These are phyloP conservation scores for Penicillium sp. DNA, from an alignment of 2,329 filamentous ascomycete genomes.

Conservation along the genomic window DNA sequence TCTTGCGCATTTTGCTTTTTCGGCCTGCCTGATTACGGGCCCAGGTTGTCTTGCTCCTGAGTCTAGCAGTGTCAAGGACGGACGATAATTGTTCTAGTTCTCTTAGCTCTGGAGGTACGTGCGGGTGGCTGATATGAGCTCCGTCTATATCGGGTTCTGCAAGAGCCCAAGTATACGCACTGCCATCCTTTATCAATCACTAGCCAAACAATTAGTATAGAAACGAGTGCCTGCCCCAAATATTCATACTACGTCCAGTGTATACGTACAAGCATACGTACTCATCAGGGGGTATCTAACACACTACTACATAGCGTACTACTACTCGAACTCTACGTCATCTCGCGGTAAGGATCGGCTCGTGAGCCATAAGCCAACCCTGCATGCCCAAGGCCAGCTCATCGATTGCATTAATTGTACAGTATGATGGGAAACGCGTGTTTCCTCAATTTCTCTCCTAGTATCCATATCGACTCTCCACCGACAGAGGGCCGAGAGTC, in stretches of 20 bases:
- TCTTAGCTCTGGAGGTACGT: not conserved
- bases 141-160: not conserved
- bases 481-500: conserved; percentile 48
- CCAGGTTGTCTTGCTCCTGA: not conserved
- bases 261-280: not conserved
- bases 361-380: not conserved
- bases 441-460: not conserved
- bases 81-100: not conserved
- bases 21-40: not conserved
- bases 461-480: conserved; percentile 32
- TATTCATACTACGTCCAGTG: not conserved
- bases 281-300: not conserved
- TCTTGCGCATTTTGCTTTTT: conserved; percentile 18
- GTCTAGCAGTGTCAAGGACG: not conserved
- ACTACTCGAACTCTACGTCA: not conserved
- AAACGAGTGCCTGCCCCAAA: no score
- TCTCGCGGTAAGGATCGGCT: not conserved
- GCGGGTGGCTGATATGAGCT: not conserved
- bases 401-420: conserved; percentile 30
- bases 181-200: not conserved
- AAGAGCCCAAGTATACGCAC: not conserved
- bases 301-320: not conserved
- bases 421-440: conserved; percentile 15
- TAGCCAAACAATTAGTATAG: not conserved
- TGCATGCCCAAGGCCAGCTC: conserved; percentile 19